A percentile compares a stretch with the other conserved stretches of the same genome.
Evolutionary conservation across 768 basidiomycete genomes (phyloP).

Genomic region (Auriscalpium vulgare): DNA sequence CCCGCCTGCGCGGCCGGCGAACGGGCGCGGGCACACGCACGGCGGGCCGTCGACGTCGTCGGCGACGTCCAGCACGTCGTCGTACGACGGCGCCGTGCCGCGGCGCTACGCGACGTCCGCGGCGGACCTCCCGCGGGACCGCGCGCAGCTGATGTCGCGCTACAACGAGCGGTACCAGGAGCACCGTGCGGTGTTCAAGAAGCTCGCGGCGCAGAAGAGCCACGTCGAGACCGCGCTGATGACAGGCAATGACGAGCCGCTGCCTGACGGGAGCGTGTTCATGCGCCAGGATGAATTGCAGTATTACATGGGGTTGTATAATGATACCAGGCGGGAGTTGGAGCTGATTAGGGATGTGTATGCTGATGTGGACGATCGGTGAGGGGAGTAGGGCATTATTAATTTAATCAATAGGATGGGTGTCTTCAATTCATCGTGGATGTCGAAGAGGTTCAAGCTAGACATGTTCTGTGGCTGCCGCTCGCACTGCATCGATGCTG

Average conservation of each 20-base stretch:
- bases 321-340: conserved; percentile 44
- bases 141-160: conserved; percentile 39
- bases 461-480: too few species aligned
- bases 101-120: conserved; percentile 4
- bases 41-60: conserved; percentile 18
- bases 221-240: conserved; percentile 47
- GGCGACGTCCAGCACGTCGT: conserved; percentile 19
- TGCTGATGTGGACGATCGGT: conserved; percentile 18
- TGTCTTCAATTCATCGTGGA: too few species aligned
- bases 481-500: too few species aligned
- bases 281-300: conserved; percentile 36
- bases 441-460: too few species aligned
- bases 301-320: conserved; percentile 36
- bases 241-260: conserved; percentile 30
- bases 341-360: conserved; percentile 39
- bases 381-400: too few species aligned
- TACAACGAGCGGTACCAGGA: conserved; percentile 46
- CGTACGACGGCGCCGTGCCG: conserved; percentile 21
- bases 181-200: conserved; percentile 40
- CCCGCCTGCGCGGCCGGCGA: conserved; percentile 2
- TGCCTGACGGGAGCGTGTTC: conserved; percentile 46
- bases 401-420: too few species aligned
- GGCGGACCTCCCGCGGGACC: conserved; percentile 38
- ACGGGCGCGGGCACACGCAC: not conserved
- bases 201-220: conserved; percentile 40